Conservation (phyloP, 495 filamentous ascomycete genomes). For the Aspergillus indologenus region DNA sequence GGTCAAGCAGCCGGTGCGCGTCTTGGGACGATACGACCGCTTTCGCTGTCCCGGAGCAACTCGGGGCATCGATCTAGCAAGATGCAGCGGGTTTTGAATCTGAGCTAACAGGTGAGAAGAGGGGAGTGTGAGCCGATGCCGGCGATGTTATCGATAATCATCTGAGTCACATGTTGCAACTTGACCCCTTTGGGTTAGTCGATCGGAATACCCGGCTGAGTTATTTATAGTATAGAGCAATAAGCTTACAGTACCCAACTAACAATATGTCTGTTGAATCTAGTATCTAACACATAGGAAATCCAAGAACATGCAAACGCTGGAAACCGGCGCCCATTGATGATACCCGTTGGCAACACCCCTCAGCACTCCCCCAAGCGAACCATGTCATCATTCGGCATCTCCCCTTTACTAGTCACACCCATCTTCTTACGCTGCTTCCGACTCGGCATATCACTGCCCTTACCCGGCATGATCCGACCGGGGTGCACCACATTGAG, state of each 20-base stretch:
- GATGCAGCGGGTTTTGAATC: no score
- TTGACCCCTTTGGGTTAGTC: not conserved
- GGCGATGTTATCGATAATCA: not conserved
- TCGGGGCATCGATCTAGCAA: not conserved
- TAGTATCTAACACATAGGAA: no score
- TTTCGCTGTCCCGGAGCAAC: not conserved
- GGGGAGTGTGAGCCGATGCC: no score
- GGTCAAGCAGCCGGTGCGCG: constrained; percentile 1
- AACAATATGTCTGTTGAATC: no score
- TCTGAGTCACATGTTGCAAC: not conserved
- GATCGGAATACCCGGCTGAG: not conserved
- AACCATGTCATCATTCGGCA: not conserved
- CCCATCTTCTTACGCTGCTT: constrained; percentile 11
- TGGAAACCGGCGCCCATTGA: no score
- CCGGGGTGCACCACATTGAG: constrained; percentile 54
- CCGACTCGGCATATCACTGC: constrained; percentile 30
- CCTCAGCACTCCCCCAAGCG: no score
- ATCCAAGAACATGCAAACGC: no score
- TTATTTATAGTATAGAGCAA: no score
- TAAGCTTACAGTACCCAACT: no score
- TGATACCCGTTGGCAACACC: no score
- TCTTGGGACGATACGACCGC: not conserved
- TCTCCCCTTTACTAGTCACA: not conserved
- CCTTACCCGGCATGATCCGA: constrained; percentile 41
- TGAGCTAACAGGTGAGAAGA: no score